Percentiles rank a stretch among this genome's conserved stretches.
Evolutionary conservation across 495 filamentous ascomycete species (phyloP).

Genomic region (Aspergillus olivimuriae): DNA sequence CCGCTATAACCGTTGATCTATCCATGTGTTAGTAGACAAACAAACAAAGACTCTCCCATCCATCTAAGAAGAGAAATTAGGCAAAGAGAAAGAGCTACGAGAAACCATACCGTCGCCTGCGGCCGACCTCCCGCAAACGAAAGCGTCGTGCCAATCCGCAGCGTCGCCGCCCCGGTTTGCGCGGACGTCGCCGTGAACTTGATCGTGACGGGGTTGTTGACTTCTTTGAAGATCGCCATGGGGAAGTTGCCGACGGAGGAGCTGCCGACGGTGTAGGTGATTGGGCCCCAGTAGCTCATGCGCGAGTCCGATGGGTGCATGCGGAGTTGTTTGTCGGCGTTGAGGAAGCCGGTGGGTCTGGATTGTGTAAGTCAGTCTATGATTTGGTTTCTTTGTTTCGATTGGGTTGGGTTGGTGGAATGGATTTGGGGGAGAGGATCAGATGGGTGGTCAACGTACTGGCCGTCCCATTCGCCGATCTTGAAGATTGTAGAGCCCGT

Average conservation of each 20-base stretch:
- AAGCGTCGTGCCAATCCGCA: constrained; percentile 59
- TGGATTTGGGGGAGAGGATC: neutral
- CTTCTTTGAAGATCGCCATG: constrained; percentile 58
- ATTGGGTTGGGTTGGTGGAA: neutral
- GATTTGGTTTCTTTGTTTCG: no score
- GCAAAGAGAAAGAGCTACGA: no score
- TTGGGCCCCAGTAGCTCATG: constrained; percentile 53
- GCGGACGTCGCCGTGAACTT: constrained; percentile 48
- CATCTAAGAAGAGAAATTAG: no score
- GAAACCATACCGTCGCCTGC: constrained; percentile 16
- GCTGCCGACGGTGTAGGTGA: constrained; percentile 54
- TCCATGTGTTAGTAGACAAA: no score
- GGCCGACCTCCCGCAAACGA: constrained; percentile 47
- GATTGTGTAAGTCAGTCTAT: neutral
- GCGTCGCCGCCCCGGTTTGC: constrained; percentile 46
- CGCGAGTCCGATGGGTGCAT: constrained; percentile 63
- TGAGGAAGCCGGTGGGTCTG: constrained; percentile 57
- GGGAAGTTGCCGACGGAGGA: constrained; percentile 48
- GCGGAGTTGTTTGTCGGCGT: constrained; percentile 56
- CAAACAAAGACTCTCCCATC: no score
- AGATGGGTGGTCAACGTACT: constrained; percentile 13
- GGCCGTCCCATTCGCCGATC: constrained; percentile 58
- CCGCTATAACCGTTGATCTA: constrained; percentile 47
- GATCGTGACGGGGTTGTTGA: constrained; percentile 58
- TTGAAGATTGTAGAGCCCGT: constrained; percentile 51